Percentiles rank a stretch among this genome's conserved stretches.
Conservation (phyloP, 495 filamentous ascomycete species). For the Elasticomyces elasticus region DNA sequence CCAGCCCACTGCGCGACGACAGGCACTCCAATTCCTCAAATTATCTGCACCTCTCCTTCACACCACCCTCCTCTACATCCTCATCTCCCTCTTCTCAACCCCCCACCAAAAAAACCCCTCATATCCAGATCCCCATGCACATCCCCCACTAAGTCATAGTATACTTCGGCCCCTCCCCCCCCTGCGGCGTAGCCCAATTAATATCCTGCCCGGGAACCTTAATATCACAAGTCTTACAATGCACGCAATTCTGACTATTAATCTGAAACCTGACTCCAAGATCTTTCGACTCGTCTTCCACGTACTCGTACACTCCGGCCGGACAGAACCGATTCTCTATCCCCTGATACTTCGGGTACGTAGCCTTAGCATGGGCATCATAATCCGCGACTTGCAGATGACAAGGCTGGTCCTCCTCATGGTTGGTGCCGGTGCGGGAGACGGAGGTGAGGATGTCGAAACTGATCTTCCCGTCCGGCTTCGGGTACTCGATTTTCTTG, state of each 20-base stretch:
- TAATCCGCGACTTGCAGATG: slow-evolving; percentile 92
- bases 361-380: slow-evolving; percentile 72
- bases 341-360: slow-evolving; percentile 82
- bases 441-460: slow-evolving; percentile 96
- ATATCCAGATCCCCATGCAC: no score
- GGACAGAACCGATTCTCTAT: slow-evolving; percentile 98
- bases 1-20: no score
- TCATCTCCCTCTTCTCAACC: no score
- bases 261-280: slow-evolving; percentile 92
- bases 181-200: slow-evolving; percentile 74
- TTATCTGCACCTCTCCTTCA: no score
- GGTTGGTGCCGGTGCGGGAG: slow-evolving; percentile 89
- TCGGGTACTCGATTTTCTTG: slow-evolving; percentile 88
- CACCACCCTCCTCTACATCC: no score
- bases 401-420: slow-evolving; percentile 96
- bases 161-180: slow-evolving; percentile 95
- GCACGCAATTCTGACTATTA: slow-evolving; percentile 95
- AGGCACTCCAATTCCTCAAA: no score
- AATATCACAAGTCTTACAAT: slow-evolving; percentile 99
- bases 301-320: slow-evolving; percentile 97
- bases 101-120: no score
- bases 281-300: slow-evolving; percentile 76
- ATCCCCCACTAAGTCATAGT: slow-evolving; percentile 69
- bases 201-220: slow-evolving; percentile 95
- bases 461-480: slow-evolving; percentile 84